Base-by-base conservation (phyloP, 2,329 filamentous ascomycete genomes). In the Sarocladium oryzae region DNA sequence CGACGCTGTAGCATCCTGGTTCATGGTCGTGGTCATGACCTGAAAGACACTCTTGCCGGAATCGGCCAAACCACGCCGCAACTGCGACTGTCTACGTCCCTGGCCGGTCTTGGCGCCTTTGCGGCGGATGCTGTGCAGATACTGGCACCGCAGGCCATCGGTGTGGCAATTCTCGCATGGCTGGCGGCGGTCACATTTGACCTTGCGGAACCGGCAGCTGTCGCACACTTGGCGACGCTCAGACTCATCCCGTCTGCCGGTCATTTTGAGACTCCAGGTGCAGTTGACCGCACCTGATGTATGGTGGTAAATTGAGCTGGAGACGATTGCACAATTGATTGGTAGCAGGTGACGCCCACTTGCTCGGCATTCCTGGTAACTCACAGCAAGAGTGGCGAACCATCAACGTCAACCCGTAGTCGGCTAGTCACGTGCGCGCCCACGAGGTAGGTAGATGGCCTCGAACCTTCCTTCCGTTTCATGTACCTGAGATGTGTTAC, bases 61-160 rank as follows among this genome's bases (percentile, higher is more conserved):
- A 18, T 56, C 53, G 9, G 52, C 52, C n/a, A 60, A 24, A 3
- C 62, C 60, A n/a, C 56, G 61, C 36, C 58, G 56, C 24, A 66
- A 57, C 41, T 66, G 61, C 1, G 59, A 53, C 46, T 63, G 55
- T 15, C 63, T 52, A 2, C 61, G 57, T 2, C 63, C 63, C 23
- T 59, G 56, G n/a, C 63, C 63, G 26, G 56, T 54, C 43, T 60
- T 57, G 4, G 62, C 60, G 1, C 63, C 63, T 15, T 61, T 63
- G 28, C 62, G 57, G 11, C 61, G 60, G 18, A 64, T 58, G 20
- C 55, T 60, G 52, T 65, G 61, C n/a, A 58, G 56, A 50, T 66
- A 66, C 24, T 60, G 58, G 36, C 63, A 66, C 23, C 52, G 58
- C 45, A 65, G 55, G n/a, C 57, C 54, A 3, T 57, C 57, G 24